Evolutionary conservation across 345 rosid genomes (phyloP).

Genomic region (Salix arbutifolia): DNA sequence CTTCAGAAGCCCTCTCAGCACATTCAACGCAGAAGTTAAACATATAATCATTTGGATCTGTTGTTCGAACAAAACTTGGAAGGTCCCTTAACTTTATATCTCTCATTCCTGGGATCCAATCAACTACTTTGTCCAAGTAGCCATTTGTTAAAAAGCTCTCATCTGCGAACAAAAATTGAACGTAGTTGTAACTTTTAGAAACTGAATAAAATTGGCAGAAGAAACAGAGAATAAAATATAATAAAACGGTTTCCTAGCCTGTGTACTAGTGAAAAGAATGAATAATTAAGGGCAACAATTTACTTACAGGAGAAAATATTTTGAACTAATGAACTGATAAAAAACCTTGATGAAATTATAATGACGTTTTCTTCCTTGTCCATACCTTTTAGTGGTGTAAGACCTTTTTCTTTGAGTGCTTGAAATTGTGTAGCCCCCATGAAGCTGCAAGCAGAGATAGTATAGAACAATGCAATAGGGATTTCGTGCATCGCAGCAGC

Average conservation of each 20-base stretch:
- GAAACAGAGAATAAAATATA: no score
- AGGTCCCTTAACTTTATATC: background rate
- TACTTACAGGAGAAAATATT: no score
- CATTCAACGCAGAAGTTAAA: conserved; percentile 13
- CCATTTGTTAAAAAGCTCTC: background rate
- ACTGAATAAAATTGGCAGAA: no score
- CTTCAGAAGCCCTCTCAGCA: conserved; percentile 4
- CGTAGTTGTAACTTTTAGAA: background rate
- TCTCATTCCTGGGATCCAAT: background rate
- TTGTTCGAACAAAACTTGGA: conserved; percentile 20
- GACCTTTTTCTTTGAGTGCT: background rate
- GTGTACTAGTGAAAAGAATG: no score
- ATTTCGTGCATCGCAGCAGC: background rate
- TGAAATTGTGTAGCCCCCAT: background rate
- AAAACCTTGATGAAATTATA: background rate
- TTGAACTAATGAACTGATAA: no score
- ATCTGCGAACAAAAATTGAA: background rate
- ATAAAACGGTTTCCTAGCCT: no score
- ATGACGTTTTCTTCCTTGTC: background rate
- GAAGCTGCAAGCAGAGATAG: background rate
- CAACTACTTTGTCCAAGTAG: background rate
- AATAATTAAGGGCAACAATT: no score
- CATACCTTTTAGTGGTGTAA: background rate
- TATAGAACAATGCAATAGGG: background rate
- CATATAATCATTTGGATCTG: conserved; percentile 23